These are phyloP conservation scores for Corchorus capsularis DNA, from an alignment of 345 rosid species.

Conservation along the genomic window DNA sequence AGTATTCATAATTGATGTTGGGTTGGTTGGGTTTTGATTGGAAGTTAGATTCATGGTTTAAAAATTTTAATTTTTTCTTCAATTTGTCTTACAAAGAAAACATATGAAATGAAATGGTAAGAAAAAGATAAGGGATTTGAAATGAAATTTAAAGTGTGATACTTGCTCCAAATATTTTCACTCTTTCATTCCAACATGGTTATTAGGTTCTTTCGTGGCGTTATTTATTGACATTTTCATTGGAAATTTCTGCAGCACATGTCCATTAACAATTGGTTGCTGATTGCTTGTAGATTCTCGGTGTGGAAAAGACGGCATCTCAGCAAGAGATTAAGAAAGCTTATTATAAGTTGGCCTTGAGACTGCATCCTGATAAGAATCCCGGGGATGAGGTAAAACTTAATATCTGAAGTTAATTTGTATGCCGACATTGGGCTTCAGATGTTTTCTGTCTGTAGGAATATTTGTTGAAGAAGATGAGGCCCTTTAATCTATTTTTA, in stretches of 20 bases:
- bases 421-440: neutral
- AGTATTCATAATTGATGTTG: neutral
- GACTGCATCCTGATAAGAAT: constrained; percentile 93
- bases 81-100: neutral
- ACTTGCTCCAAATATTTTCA: neutral
- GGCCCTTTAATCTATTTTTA: neutral
- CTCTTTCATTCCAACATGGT: neutral
- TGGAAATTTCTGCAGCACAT: neutral
- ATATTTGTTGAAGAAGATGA: neutral
- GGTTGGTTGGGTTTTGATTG: neutral
- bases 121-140: neutral
- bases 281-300: constrained; percentile 60
- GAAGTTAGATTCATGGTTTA: neutral
- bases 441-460: neutral
- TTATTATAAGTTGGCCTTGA: constrained; percentile 78
- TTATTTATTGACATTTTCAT: neutral
- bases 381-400: constrained; percentile 72
- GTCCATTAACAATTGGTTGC: constrained; percentile 5
- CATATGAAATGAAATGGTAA: neutral
- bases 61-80: neutral
- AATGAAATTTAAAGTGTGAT: neutral
- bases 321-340: constrained; percentile 90
- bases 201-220: neutral
- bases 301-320: constrained; percentile 68
- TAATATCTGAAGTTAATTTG: constrained; percentile 6